A percentile compares a stretch with the other conserved stretches of the same genome.
Conservation (phyloP, 129 eudicot species). For the Centella asiatica region DNA sequence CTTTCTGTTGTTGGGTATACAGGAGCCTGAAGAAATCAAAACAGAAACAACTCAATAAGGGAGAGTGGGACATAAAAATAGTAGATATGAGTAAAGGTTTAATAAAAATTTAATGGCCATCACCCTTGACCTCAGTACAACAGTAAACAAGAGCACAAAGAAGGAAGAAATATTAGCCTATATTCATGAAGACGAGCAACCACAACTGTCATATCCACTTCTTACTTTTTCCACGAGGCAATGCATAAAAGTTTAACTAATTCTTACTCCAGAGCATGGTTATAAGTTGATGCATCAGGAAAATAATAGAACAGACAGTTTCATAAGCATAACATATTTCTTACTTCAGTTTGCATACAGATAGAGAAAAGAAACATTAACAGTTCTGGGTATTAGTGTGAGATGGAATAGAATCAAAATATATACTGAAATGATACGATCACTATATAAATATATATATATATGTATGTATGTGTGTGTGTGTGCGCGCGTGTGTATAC, state of each 20-base stretch:
- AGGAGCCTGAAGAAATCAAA: slow-evolving; percentile 39
- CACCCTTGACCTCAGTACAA: background rate
- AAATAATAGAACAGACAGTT: background rate
- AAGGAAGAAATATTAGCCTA: background rate
- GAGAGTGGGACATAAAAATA: background rate
- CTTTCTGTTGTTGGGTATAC: slow-evolving; percentile 44
- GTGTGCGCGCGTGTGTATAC: too few species aligned
- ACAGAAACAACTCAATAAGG: slow-evolving; percentile 19
- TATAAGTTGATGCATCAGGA: background rate
- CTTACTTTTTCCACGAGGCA: background rate
- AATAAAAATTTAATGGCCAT: too few species aligned
- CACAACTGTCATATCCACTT: background rate
- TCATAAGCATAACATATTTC: background rate
- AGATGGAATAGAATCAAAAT: too few species aligned
- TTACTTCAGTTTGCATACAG: background rate
- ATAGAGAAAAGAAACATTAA: background rate
- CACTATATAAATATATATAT: too few species aligned
- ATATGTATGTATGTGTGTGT: too few species aligned
- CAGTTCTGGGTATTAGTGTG: too few species aligned
- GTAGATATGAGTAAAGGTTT: background rate
- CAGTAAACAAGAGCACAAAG: background rate
- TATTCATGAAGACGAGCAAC: background rate
- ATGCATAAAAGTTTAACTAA: background rate
- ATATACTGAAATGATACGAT: too few species aligned
- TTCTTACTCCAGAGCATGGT: background rate